phyloP scores from a whole-genome alignment of 2,329 filamentous ascomycete species.

The Phialophora tarda region DNA sequence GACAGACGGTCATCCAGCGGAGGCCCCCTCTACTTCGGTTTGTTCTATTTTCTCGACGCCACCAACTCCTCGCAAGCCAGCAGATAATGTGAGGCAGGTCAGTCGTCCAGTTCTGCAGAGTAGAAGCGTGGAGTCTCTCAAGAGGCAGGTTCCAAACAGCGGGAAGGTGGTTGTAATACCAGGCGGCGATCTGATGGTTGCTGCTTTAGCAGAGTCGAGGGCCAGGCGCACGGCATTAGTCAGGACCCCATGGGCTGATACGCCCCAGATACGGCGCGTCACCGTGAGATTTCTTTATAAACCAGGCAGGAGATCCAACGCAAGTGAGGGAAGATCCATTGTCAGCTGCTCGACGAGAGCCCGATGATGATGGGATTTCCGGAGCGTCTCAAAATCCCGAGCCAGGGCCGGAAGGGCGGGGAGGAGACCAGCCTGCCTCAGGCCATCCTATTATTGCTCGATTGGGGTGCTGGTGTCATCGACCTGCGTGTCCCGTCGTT shows the following conservation, averaged over 20 bases:
- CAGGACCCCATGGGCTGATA: conserved; percentile 7
- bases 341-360: neutral
- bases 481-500: conserved; percentile 1
- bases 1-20: neutral
- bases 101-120: neutral
- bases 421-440: neutral
- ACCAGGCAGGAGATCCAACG: conserved; percentile 2
- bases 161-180: conserved; percentile 24
- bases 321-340: neutral
- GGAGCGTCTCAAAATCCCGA: neutral
- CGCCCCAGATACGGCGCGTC: neutral
- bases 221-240: conserved; percentile 17
- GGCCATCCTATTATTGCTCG: conserved; percentile 10
- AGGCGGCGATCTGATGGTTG: neutral
- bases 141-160: conserved; percentile 16
- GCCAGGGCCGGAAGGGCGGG: conserved; percentile 8
- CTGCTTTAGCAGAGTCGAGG: conserved; percentile 22
- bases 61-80: neutral
- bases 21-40: neutral
- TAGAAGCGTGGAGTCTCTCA: conserved; percentile 23
- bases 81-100: conserved; percentile 12
- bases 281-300: conserved; percentile 9
- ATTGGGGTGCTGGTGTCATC: conserved; percentile 19
- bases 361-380: conserved; percentile 2
- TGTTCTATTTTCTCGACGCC: neutral